phyloP scores from a whole-genome alignment of 345 rosid species.

The Populus ilicifolia region DNA sequence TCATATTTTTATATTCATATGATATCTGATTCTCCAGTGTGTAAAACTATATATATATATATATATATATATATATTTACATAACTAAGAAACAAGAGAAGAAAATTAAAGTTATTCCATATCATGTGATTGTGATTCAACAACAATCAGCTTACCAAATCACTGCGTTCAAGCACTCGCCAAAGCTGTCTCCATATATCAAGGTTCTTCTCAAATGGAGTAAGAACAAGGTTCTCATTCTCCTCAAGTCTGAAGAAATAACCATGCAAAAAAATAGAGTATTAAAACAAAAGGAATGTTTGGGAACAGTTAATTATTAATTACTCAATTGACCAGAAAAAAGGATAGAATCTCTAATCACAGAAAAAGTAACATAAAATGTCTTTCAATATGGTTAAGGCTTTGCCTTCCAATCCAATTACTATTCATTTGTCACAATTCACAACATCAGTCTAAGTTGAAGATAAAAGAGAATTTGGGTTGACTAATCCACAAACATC shows the following conservation, averaged over 20 bases:
- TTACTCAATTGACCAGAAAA: background rate
- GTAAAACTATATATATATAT: no score
- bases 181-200: slow-evolving; percentile 99
- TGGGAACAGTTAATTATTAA: background rate
- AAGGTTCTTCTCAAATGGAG: slow-evolving; percentile 95
- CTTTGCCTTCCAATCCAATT: background rate
- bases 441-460: background rate
- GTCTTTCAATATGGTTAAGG: background rate
- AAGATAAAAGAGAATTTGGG: background rate
- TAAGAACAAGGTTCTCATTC: slow-evolving; percentile 85
- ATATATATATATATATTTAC: no score
- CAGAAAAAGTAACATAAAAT: background rate
- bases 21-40: no score
- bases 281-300: background rate
- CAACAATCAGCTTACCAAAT: slow-evolving; percentile 54
- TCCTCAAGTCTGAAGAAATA: slow-evolving; percentile 72
- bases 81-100: background rate
- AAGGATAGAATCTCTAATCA: background rate
- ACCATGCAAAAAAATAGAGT: slow-evolving; percentile 7
- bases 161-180: slow-evolving; percentile 97
- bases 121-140: background rate
- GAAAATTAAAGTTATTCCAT: background rate
- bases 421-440: background rate
- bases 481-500: no score
- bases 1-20: no score